Evolutionary conservation across 768 basidiomycete genomes (phyloP), one percentile per base, ranked within the genome.

Genomic region (Hysterangium stoloniferum): DNA sequence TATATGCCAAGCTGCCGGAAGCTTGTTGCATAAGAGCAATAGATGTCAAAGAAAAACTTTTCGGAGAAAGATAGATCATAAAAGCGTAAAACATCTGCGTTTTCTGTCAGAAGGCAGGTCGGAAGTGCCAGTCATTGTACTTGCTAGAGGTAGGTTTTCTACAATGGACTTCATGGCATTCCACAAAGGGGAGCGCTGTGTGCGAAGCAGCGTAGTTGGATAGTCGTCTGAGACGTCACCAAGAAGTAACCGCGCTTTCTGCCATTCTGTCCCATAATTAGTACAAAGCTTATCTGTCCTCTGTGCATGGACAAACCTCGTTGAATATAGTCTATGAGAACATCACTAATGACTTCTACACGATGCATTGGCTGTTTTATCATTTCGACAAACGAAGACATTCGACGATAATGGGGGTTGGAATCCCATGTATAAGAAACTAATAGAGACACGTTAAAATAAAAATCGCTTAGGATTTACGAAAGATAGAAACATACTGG

Each of bases 1-100:
- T 49, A 35, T 42, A 50, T 17, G 36, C 32, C 6, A 54, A 37
- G 8, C 40, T 28, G 9, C 24, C 13, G 4, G 53, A 40, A 8
- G 53, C 48, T 35, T 54, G 53, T 24, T 54, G 48, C 3, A 54
- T 20, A 9, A 54, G 27, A 11, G 53, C 41, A 13, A 54, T 33
- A 2, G 53, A 54, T 8, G 47, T 43, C 4, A 50, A 29, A 13
- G 48, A 50, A 29, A 50, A 50, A 17, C 25, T 41, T 50, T 32
- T 22, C 22, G 48, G 48, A 40, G 22, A 40, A 19, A 50, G 48
- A 31, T 40, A 40, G 36, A 50, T 38, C 32, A 40, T 36, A 29
- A 28, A 50, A 2, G 48, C 36, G 33, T 50, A 50, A 20, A 50
- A 50, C 15, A 40, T 50, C 48, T 50, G 28, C 4, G 25, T 6